Conservation (phyloP, 495 filamentous ascomycete species). For the Beverwykella pulmonaria region DNA sequence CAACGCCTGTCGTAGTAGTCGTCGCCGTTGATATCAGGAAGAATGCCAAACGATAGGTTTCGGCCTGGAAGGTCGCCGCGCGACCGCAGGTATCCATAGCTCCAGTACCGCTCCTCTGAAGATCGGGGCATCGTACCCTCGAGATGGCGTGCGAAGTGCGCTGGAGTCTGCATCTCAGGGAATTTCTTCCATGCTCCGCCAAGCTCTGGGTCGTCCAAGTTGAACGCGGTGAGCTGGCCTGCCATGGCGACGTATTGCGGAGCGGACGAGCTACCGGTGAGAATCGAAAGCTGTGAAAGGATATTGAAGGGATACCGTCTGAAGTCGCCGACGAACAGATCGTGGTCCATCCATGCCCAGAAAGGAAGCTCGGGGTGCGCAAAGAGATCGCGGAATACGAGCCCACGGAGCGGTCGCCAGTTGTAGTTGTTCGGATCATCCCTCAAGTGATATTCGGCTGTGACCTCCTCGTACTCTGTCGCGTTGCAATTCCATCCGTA, state of each 20-base stretch:
- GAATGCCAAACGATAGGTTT: background rate
- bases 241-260: background rate
- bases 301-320: conserved; percentile 9
- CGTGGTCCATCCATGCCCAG: conserved; percentile 10
- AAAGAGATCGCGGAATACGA: background rate
- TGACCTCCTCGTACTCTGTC: conserved; percentile 9
- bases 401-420: background rate
- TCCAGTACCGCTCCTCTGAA: conserved; percentile 10
- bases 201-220: background rate
- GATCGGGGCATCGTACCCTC: conserved; percentile 4
- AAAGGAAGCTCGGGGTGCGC: background rate
- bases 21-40: conserved; percentile 7
- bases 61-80: background rate
- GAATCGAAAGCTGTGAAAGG: conserved; percentile 5
- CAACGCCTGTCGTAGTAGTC: conserved; percentile 1
- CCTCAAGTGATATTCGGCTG: background rate
- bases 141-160: conserved; percentile 5
- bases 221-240: conserved; percentile 7
- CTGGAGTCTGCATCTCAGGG: conserved; percentile 2
- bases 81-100: background rate
- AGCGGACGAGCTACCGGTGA: background rate
- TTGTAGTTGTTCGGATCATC: conserved; percentile 1
- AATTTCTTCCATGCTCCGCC: conserved; percentile 4
- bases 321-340: conserved; percentile 5
- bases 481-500: conserved; percentile 10